Evolutionary conservation across 2,329 filamentous ascomycete species (phyloP).

Genomic region (Ceratocystis cubensis): DNA sequence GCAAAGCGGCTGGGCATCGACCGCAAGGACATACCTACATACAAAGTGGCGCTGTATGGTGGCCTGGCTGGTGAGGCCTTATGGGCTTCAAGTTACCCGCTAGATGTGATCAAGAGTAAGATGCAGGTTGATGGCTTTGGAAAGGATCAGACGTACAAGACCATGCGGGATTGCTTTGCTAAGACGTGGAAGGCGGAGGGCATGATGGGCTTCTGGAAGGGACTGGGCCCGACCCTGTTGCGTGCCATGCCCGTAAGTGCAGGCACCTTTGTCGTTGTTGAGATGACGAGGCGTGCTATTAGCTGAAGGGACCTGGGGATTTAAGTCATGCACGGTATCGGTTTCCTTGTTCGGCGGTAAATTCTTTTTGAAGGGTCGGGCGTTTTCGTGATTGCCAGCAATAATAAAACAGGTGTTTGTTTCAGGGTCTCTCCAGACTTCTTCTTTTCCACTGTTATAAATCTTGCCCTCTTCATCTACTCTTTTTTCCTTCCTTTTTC

Average conservation of each 20-base stretch:
- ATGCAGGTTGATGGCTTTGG: slow-evolving; percentile 98
- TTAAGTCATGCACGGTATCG: neutral
- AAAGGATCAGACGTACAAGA: slow-evolving; percentile 53
- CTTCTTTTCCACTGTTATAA: neutral
- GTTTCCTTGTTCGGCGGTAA: neutral
- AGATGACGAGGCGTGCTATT: slow-evolving; percentile 52
- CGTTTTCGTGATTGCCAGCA: neutral
- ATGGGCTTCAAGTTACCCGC: slow-evolving; percentile 86
- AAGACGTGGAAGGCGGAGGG: slow-evolving; percentile 72
- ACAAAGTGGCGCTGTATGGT: slow-evolving; percentile 85
- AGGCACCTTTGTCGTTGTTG: slow-evolving; percentile 85
- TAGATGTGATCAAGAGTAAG: slow-evolving; percentile 98
- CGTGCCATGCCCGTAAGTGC: slow-evolving; percentile 96
- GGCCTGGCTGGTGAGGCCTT: slow-evolving; percentile 87
- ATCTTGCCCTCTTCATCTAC: neutral
- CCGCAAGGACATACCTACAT: slow-evolving; percentile 64
- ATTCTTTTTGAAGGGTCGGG: neutral
- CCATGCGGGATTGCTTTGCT: slow-evolving; percentile 79
- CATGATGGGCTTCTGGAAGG: slow-evolving; percentile 81
- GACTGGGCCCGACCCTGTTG: slow-evolving; percentile 75
- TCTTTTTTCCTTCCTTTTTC: neutral
- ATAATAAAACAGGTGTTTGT: slow-evolving; percentile 6
- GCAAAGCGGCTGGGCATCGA: slow-evolving; percentile 62
- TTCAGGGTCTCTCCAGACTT: neutral
- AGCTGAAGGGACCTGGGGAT: slow-evolving; percentile 27